Percentiles rank a stretch among this genome's conserved stretches.
Conservation (phyloP, 805 yeast species). For the Nakazawaea anatomiae region DNA sequence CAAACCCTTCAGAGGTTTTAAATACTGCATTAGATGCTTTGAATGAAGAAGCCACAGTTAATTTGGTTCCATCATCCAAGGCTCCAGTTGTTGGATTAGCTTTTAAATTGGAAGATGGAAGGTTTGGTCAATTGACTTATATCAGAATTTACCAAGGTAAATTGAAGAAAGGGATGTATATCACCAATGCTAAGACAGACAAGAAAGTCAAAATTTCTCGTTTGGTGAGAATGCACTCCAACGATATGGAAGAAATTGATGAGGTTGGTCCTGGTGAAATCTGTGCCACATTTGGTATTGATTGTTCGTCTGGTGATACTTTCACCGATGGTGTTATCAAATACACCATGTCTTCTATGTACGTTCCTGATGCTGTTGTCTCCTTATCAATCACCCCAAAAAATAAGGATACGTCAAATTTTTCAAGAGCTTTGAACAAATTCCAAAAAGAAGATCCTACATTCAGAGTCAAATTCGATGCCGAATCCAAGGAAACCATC, state of each 20-base stretch:
- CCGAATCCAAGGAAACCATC: constrained; percentile 89
- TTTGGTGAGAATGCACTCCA: constrained; percentile 96
- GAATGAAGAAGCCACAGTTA: constrained; percentile 57
- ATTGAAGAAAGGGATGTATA: constrained; percentile 83
- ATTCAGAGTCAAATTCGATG: constrained; percentile 85
- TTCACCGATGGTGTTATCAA: constrained; percentile 79
- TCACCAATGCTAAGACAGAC: constrained; percentile 85
- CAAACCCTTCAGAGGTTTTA: constrained; percentile 89
- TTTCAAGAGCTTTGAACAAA: constrained; percentile 94
- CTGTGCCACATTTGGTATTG: constrained; percentile 98
- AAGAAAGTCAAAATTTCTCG: constrained; percentile 91
- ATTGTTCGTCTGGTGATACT: constrained; percentile 98
- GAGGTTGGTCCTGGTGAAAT: constrained; percentile 98
- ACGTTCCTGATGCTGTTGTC: constrained; percentile 97
- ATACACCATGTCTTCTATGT: constrained; percentile 96
- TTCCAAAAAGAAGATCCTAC: constrained; percentile 99
- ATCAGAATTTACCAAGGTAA: constrained; percentile 96
- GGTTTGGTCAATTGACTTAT: constrained; percentile 95
- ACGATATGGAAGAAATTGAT: constrained; percentile 96
- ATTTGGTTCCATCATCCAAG: constrained; percentile 62
- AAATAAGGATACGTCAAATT: constrained; percentile 79
- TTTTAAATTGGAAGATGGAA: constrained; percentile 98
- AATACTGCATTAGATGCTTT: constrained; percentile 83
- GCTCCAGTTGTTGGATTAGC: constrained; percentile 94
- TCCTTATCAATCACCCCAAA: constrained; percentile 88